Percentiles rank a stretch among this genome's conserved stretches.
Evolutionary conservation across 2,329 filamentous ascomycete genomes (phyloP).

Genomic region (Pseudopithomyces maydicus): DNA sequence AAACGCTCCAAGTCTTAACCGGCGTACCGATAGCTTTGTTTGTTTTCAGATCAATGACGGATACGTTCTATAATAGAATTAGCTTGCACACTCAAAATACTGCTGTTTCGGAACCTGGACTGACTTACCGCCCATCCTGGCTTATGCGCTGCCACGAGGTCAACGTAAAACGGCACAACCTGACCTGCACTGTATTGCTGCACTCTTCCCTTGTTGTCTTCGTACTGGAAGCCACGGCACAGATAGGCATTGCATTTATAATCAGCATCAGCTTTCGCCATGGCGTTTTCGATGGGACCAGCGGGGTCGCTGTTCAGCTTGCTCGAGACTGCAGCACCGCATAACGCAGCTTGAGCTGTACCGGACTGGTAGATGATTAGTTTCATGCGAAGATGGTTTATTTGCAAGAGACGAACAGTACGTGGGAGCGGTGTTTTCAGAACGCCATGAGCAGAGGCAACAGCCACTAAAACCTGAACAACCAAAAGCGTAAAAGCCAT

Average conservation of each 20-base stretch:
- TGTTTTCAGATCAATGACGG: slow-evolving; percentile 56
- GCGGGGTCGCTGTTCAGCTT: background rate
- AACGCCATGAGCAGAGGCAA: background rate
- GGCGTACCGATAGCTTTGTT: slow-evolving; percentile 52
- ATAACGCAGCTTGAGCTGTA: background rate
- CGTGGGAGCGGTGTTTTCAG: background rate
- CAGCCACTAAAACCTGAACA: background rate
- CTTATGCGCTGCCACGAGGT: slow-evolving; percentile 52
- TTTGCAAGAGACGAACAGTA: background rate
- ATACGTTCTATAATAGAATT: slow-evolving; percentile 57
- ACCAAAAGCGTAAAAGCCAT: background rate
- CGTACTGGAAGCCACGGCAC: slow-evolving; percentile 60
- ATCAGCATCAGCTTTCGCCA: background rate
- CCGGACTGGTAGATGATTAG: background rate
- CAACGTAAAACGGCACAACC: slow-evolving; percentile 45
- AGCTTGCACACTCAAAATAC: no score
- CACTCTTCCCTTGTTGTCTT: slow-evolving; percentile 57
- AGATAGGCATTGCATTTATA: slow-evolving; percentile 53
- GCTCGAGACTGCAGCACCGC: background rate
- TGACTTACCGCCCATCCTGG: slow-evolving; percentile 47
- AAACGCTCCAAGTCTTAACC: background rate
- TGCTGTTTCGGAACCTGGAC: no score
- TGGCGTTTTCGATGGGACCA: slow-evolving; percentile 5
- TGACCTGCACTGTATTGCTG: slow-evolving; percentile 53
- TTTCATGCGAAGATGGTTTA: background rate